Evolutionary conservation across 1,284 basidiomycete species (phyloP), one percentile per base, ranked within the genome.

Genomic region (Irpex sp.): DNA sequence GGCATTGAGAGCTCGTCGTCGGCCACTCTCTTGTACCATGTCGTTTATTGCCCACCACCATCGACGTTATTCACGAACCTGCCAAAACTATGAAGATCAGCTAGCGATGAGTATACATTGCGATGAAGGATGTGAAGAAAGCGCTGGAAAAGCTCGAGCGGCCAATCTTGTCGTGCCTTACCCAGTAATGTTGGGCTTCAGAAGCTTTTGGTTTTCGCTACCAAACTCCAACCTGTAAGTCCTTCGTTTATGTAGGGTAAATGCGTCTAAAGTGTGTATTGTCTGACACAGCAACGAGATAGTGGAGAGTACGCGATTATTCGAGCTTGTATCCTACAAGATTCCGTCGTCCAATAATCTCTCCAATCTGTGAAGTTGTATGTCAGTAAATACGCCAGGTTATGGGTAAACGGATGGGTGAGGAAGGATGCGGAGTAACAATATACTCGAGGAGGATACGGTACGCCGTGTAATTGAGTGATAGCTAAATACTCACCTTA

Each of bases 261-360:
- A 19, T 51, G 49, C 49, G 19, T 51, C 49, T 51, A 51, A 51
- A 51, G 49, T 51, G 23, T 51, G 23, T 51, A 51, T 51, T 51
- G 49, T 51, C 49, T 28, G 23, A 19, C 16, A 51, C 49, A 19
- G 23, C 49, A 19, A 45, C 16, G 23, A 19, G 18, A 51, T 47
- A 51, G 49, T 19, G 19, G 49, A 51, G 23, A 51, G 23, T 28
- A 51, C 42, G 28, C 58, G 56, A 64, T 66, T 87, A 88, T 68
- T 89, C 78, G 65, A 89, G 70, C 63, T 87, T 86, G 81, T 96
- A 96, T 53, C 94, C 94, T 69, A 96, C 82, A 53, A 96, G 72
- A 77, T 86, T 86, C 75, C 92, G 85, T 67, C 92, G 83, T 53
- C 94, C 94, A 67, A 96, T 72, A 66, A 96, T 96, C 77, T 97